phyloP scores from a whole-genome alignment of 768 basidiomycete genomes.

The Termitomyces sp. region DNA sequence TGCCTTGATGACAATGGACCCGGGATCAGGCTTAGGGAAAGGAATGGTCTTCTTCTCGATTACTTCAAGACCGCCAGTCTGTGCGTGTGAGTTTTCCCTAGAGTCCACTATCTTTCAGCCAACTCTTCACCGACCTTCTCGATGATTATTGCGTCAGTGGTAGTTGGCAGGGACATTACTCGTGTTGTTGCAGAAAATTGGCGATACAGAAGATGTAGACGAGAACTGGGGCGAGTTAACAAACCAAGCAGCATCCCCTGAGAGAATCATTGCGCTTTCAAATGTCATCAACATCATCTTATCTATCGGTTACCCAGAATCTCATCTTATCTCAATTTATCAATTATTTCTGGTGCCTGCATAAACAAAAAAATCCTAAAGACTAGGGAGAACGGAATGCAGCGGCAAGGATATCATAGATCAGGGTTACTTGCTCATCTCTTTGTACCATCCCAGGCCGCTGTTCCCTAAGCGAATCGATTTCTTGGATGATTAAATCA shows the following conservation, averaged over 20 bases:
- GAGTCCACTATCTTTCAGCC: background rate
- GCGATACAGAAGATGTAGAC: constrained; percentile 21
- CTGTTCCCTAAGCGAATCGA: constrained; percentile 80
- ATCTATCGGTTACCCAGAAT: background rate
- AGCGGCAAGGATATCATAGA: constrained; percentile 58
- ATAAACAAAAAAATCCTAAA: background rate
- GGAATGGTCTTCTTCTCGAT: constrained; percentile 66
- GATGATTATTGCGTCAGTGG: constrained; percentile 72
- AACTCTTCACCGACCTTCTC: constrained; percentile 35
- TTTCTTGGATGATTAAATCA: constrained; percentile 66
- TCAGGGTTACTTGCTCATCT: constrained; percentile 58
- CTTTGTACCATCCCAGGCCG: constrained; percentile 81
- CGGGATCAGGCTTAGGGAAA: constrained; percentile 61
- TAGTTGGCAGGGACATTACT: constrained; percentile 57
- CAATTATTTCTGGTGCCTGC: background rate
- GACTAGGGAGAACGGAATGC: constrained; percentile 17
- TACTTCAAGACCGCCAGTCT: constrained; percentile 76
- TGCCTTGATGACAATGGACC: constrained; percentile 56
- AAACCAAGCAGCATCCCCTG: constrained; percentile 15
- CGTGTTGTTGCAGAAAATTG: constrained; percentile 27
- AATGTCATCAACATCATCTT: background rate
- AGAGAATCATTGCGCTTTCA: constrained; percentile 9
- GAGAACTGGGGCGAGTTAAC: constrained; percentile 5
- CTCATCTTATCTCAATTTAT: constrained; percentile 7
- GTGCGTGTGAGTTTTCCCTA: background rate